Evolutionary conservation across 768 basidiomycete species (phyloP), one percentile per base, ranked within the genome.

Genomic region (Hericium rajendrae): DNA sequence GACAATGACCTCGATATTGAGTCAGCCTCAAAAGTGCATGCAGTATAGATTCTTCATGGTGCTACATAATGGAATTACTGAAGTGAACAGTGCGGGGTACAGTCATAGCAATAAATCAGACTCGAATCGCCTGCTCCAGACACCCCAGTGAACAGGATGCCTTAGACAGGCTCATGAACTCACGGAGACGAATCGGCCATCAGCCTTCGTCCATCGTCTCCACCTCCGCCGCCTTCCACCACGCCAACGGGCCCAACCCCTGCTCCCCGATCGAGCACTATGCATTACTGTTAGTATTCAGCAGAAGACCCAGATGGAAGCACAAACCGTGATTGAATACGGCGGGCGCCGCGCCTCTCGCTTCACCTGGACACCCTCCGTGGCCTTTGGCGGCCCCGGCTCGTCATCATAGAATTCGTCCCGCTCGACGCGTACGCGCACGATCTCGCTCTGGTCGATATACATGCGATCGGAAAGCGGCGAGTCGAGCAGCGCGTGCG

Each of bases 361-460:
- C 61, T 75, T 74, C 2, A 81, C 74, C 51, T 76, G 74, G 1
- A 88, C 83, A 0, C 88, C 89, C 52, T 90, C 87, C 0, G 76
- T 70, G 48, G 83, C 84, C 65, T 85, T 88, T 1, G 86, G 85
- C 0, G 90, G 89, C 1, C 91, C 90, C 2, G 90, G 90, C 59
- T 91, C 90, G 62, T 89, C 87, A 62, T 93, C 91, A 62, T 81
- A 86, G 62, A 91, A 92, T 63, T 91, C 88, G 63, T 91, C 91
- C 3, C 77, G 75, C 65, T 92, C 89, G 4, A 92, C 82, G 4
- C 89, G 84, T 1, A 89, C 80, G 26, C 91, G 86, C 2, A 92
- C 71, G 20, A 86, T 76, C 62, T 90, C 89, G 41, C 83, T 81
- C 56, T 81, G 76, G 68, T 91, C 88, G 59, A 92, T 84, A 68